A percentile compares a stretch with the other conserved stretches of the same genome.
Evolutionary conservation across 78 protist genomes (phyloP).

Genomic region (Chrysochromulina parva): DNA sequence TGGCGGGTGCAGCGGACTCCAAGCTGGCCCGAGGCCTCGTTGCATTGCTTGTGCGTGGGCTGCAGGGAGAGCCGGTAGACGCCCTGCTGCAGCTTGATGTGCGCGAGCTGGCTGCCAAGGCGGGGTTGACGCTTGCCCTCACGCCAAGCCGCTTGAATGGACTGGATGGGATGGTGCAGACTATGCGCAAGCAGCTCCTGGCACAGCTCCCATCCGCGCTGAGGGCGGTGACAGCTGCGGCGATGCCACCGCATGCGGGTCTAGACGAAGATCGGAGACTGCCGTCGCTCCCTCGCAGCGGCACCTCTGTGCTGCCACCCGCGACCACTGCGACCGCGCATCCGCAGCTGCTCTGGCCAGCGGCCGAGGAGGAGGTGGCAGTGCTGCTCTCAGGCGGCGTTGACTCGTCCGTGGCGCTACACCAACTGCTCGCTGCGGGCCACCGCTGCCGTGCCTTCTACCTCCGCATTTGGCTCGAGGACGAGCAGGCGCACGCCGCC

Average conservation of each 20-base stretch:
- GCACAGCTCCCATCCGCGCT: background rate
- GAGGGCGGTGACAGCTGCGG: background rate
- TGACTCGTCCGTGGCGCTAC: conserved; percentile 42
- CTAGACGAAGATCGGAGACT: too few species aligned
- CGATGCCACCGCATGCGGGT: background rate
- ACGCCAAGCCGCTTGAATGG: conserved; percentile 2
- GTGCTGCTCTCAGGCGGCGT: conserved; percentile 39
- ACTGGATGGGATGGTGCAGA: background rate
- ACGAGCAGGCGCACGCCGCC: conserved; percentile 32
- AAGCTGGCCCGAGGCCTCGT: conserved; percentile 29
- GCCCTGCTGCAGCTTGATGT: background rate
- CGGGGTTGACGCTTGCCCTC: background rate
- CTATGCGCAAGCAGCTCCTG: background rate
- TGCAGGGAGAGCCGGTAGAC: background rate
- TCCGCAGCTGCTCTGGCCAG: background rate
- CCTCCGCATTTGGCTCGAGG: conserved; percentile 43
- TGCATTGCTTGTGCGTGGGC: conserved; percentile 28
- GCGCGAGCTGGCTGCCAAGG: background rate
- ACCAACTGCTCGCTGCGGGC: background rate
- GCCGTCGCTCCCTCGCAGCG: background rate
- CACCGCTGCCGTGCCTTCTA: conserved; percentile 8
- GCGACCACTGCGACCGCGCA: too few species aligned
- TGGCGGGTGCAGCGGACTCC: conserved; percentile 12
- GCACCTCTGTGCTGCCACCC: too few species aligned
- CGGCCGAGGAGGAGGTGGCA: conserved; percentile 16